phyloP scores from a whole-genome alignment of 2,329 filamentous ascomycete species.

The Pezizomycotina sp. region DNA sequence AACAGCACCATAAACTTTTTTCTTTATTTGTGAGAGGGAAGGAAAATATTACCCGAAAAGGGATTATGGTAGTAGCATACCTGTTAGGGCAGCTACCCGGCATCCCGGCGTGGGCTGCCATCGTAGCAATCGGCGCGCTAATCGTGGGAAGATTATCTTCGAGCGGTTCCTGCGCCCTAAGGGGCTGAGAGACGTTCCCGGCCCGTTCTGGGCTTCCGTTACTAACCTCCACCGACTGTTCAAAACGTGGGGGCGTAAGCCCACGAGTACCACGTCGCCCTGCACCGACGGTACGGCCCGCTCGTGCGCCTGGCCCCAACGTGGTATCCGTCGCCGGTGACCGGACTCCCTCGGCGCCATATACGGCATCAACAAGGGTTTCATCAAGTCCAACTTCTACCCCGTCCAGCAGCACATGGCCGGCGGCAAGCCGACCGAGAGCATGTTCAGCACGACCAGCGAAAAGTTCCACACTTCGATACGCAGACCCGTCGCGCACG shows the following conservation, averaged over 20 bases:
- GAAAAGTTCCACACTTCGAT: conserved; percentile 61
- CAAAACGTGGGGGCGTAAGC: conserved; percentile 49
- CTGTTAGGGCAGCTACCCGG: too few relatives aligned
- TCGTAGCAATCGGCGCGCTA: too few relatives aligned
- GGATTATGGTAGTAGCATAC: too few relatives aligned
- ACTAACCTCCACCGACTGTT: conserved; percentile 61
- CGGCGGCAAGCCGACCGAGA: conserved; percentile 50
- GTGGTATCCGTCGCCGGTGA: conserved; percentile 54
- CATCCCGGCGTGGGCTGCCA: too few relatives aligned
- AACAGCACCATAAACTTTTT: too few relatives aligned
- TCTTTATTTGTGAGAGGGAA: too few relatives aligned
- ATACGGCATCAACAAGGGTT: conserved; percentile 69
- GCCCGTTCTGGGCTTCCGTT: conserved; percentile 48
- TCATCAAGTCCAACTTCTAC: conserved; percentile 68
- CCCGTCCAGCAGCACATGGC: conserved; percentile 58
- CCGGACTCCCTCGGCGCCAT: conserved; percentile 58
- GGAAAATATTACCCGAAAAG: too few relatives aligned
- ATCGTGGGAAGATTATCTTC: too few relatives aligned
- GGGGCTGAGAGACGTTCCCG: conserved; percentile 55
- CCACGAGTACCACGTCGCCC: conserved; percentile 48
- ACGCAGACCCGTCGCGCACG: conserved; percentile 56
- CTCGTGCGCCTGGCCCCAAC: conserved; percentile 63
- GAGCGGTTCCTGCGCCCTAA: conserved; percentile 30
- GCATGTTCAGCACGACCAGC: conserved; percentile 60
- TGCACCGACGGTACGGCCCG: conserved; percentile 57